Percentiles rank a stretch among this genome's conserved stretches.
These are phyloP conservation scores for Colletotrichum tofieldiae DNA, from an alignment of 2,329 filamentous ascomycete species.

Conservation along the genomic window DNA sequence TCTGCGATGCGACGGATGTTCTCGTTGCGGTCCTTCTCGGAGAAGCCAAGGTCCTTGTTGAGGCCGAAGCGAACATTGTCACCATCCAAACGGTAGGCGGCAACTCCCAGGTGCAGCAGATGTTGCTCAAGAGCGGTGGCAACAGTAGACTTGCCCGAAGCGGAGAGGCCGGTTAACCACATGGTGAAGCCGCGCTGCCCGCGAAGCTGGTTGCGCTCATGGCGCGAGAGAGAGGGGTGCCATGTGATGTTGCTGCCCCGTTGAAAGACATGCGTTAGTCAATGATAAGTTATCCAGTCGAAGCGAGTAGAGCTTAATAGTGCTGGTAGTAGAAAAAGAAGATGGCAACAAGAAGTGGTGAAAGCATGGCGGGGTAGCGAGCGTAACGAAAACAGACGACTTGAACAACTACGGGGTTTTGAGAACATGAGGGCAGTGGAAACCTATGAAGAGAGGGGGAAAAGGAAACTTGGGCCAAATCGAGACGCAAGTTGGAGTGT, in stretches of 20 bases:
- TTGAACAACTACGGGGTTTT: neutral
- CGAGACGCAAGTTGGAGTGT: neutral
- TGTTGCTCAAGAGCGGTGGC: constrained; percentile 98
- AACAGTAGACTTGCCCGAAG: constrained; percentile 97
- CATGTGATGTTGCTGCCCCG: constrained; percentile 86
- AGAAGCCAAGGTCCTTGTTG: constrained; percentile 98
- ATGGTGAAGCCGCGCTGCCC: constrained; percentile 93
- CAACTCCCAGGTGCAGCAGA: constrained; percentile 86
- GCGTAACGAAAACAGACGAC: neutral
- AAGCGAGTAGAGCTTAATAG: too few species aligned
- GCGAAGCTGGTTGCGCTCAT: constrained; percentile 81
- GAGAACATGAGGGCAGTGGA: neutral
- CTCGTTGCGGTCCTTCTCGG: constrained; percentile 93
- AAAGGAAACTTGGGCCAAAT: neutral
- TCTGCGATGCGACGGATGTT: constrained; percentile 98
- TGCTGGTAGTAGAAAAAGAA: too few species aligned
- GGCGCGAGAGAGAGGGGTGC: constrained; percentile 85
- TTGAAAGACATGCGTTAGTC: constrained; percentile 9
- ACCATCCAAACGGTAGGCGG: constrained; percentile 94
- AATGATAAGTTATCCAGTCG: neutral
- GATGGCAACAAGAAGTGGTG: neutral
- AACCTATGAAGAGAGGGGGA: neutral
- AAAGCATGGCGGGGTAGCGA: neutral
- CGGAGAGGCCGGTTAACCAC: constrained; percentile 97
- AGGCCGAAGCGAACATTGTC: constrained; percentile 99